Base-by-base conservation (phyloP, 2,329 filamentous ascomycete genomes). In the Sporothrix protearum region DNA sequence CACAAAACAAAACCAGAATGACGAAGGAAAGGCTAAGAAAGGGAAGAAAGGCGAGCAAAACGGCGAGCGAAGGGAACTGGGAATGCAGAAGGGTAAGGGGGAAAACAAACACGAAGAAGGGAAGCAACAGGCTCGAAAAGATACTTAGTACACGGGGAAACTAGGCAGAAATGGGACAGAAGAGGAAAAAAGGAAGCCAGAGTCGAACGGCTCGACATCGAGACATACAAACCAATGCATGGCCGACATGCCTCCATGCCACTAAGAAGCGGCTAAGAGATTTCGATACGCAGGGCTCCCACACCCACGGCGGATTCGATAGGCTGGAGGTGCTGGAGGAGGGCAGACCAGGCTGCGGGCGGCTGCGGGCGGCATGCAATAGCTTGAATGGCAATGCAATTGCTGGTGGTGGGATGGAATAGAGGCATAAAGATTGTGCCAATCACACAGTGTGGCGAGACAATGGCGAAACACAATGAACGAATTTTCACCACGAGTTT, bases 381-480 rank as follows among this genome's bases (percentile, higher is more conserved):
- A 16, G 39, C 12, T 42, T n/a, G n/a, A n/a, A 19, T 22, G 39
- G 39, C 39, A 42, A 12, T 8, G 39, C 39, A 16, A 47, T 47
- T 45, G 39, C 12, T 42, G 42, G 42, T 47, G 6, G 39, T 42
- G 39, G 39, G 39, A 51, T 22, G 49, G 49, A 53, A 53, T 7
- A 22, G 49, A 33, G 33, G 14, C 12, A 33, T 33, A 53, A 53
- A 9, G 49, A 28, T 53, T 53, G 49, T 28, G 22, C 22, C 49
- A 53, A 28, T 53, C 33, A 12, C 22, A 64, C 59, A 64, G 59
- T 64, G 59, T 64, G 59, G 59, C n/a, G 59, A 64, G 59, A 14
- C 36, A 9, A 61, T 22, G 19, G 55, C 30, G 19, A 61, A 39
- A 61, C 2, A 57, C 28, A 57, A 64, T 64, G 59, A 64, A 45